Conservation (phyloP, 352 stramenopile genomes). For the Phytopythium mirpurense region DNA sequence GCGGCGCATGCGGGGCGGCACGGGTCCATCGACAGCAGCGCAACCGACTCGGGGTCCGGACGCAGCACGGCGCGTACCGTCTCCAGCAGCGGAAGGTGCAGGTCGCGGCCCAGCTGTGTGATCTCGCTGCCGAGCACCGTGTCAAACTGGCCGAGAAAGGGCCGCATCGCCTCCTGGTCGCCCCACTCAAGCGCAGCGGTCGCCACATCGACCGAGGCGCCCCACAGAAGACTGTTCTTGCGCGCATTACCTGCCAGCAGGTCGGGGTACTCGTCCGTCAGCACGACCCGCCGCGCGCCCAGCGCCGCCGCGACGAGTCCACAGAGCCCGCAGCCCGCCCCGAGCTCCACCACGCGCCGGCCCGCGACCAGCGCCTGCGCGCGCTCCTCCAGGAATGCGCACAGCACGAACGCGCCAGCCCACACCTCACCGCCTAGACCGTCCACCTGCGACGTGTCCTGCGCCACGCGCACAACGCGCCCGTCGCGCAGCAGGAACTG, state of each 20-base stretch:
- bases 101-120: constrained; percentile 39
- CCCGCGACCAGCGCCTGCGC: constrained; percentile 15
- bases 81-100: constrained; percentile 36
- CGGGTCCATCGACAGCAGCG: constrained; percentile 53
- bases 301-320: constrained; percentile 39
- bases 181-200: constrained; percentile 35
- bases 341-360: constrained; percentile 45
- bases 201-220: constrained; percentile 10
- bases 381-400: constrained; percentile 35
- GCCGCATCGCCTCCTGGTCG: constrained; percentile 17
- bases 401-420: constrained; percentile 48
- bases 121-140: constrained; percentile 57
- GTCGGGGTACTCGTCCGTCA: constrained; percentile 61
- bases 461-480: constrained; percentile 27
- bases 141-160: constrained; percentile 37
- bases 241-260: constrained; percentile 36
- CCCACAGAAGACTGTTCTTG: constrained; percentile 29
- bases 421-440: constrained; percentile 55
- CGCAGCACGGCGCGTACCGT: constrained; percentile 29
- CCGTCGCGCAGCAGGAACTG: constrained; percentile 6
- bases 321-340: constrained; percentile 49
- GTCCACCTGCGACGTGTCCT: constrained; percentile 50
- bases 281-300: constrained; percentile 20
- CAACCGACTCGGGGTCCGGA: constrained; percentile 19
- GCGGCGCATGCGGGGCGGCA: constrained; percentile 31